Conservation (phyloP, 257 asterid species). For the Fraxinus quadrangulata region DNA sequence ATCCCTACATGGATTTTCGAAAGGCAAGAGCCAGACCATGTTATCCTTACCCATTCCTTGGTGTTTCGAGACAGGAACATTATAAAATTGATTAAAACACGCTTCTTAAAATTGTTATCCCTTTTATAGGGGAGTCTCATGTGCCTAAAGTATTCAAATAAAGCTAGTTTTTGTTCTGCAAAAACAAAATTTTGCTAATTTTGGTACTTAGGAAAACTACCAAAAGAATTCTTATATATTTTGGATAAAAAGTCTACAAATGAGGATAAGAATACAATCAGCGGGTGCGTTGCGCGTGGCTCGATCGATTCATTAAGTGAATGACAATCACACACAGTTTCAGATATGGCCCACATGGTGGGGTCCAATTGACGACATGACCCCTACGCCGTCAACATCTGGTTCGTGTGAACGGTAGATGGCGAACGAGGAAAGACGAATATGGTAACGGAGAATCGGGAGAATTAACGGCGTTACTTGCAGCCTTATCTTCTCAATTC, state of each 20-base stretch:
- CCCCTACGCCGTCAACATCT: constrained; percentile 32
- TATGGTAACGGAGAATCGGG: background rate
- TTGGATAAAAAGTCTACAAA: too few relatives aligned
- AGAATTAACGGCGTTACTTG: constrained; percentile 27
- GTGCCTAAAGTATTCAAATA: too few relatives aligned
- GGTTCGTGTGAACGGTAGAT: constrained; percentile 26
- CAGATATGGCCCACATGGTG: constrained; percentile 39
- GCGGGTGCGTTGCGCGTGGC: constrained; percentile 6
- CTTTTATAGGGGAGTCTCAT: background rate
- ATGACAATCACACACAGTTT: constrained; percentile 27
- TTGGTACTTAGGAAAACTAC: too few relatives aligned
- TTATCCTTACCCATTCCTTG: too few relatives aligned
- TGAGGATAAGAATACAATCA: background rate
- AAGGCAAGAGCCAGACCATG: too few relatives aligned
- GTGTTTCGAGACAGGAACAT: too few relatives aligned
- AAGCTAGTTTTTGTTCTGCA: too few relatives aligned
- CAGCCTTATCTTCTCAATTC: constrained; percentile 46
- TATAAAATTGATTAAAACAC: too few relatives aligned
- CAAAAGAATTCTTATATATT: too few relatives aligned
- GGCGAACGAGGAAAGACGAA: background rate
- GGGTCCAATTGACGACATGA: constrained; percentile 38
- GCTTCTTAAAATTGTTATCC: background rate
- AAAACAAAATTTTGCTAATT: too few relatives aligned
- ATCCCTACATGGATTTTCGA: too few relatives aligned
- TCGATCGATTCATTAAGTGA: background rate